Evolutionary conservation across 257 asterid species (phyloP).

Genomic region (Solanum clarkiae): DNA sequence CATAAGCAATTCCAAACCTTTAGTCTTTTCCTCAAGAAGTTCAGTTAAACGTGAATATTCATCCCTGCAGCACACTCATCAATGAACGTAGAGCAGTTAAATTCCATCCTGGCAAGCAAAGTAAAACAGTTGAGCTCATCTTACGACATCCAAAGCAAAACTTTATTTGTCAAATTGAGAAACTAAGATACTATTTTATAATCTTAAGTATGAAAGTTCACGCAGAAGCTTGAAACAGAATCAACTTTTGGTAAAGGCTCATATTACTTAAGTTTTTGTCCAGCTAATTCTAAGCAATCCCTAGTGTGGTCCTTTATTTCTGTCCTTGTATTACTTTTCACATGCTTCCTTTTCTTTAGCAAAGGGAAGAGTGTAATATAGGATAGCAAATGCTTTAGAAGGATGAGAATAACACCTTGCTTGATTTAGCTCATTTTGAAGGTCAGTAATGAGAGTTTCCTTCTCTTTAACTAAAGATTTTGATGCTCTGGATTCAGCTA

Average conservation of each 20-base stretch:
- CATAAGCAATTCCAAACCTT: conserved; percentile 73
- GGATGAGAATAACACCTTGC: conserved; percentile 40
- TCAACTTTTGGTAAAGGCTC: not conserved
- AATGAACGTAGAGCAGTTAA: not conserved
- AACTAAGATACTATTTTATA: not conserved
- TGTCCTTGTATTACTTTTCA: not conserved
- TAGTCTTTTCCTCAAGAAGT: conserved; percentile 65
- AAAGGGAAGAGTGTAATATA: not conserved
- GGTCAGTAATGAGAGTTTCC: conserved; percentile 45
- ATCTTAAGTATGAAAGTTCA: not conserved
- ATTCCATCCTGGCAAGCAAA: not conserved
- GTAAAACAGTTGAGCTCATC: not conserved
- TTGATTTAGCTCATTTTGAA: conserved; percentile 61
- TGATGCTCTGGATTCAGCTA: conserved; percentile 77
- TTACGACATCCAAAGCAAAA: not conserved
- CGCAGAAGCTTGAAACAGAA: not conserved
- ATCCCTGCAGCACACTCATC: conserved; percentile 41
- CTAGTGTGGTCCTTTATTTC: not conserved
- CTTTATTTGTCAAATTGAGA: not conserved
- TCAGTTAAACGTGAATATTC: conserved; percentile 56
- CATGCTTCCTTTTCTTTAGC: not conserved
- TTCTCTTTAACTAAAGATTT: conserved; percentile 70
- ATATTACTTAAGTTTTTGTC: not conserved
- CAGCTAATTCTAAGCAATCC: not conserved
- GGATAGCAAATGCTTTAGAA: not conserved